Conservation (phyloP, 306 rosid species). For the Clitoria ternatea region DNA sequence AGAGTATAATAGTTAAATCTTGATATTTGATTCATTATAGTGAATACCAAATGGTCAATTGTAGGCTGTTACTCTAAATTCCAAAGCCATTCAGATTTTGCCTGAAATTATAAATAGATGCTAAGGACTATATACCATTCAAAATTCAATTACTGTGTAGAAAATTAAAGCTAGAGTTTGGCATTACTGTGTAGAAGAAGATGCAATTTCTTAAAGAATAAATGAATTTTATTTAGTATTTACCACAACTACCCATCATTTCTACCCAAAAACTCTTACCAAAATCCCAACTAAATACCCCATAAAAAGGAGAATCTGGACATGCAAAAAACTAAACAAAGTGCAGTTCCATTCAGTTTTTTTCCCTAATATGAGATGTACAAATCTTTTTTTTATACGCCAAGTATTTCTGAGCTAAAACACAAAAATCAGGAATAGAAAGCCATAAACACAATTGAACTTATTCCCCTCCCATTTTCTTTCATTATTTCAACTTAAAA, state of each 20-base stretch:
- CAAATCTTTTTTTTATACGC: not conserved
- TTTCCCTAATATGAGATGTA: not conserved
- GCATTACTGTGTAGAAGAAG: not conserved
- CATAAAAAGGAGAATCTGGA: not conserved
- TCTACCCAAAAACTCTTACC: not conserved
- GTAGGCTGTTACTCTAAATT: not conserved
- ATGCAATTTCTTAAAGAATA: not conserved
- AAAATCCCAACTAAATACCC: not conserved
- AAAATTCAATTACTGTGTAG: not conserved
- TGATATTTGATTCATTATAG: not conserved
- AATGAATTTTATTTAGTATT: not conserved
- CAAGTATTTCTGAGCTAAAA: not conserved
- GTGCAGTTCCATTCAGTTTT: conserved; percentile 10
- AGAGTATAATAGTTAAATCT: not conserved
- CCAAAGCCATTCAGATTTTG: conserved; percentile 18
- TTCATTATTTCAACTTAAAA: not conserved
- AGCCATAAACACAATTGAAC: too few relatives aligned
- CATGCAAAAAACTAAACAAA: not conserved
- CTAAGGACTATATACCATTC: not conserved
- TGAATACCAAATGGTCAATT: conserved; percentile 14
- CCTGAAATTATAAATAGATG: not conserved
- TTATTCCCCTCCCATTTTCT: not conserved
- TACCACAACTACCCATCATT: not conserved
- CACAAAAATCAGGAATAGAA: not conserved
- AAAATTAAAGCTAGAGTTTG: not conserved